Percentiles rank a stretch among this genome's conserved stretches.
These are phyloP conservation scores for Lepidium didymum DNA, from an alignment of 345 rosid genomes.

Conservation along the genomic window DNA sequence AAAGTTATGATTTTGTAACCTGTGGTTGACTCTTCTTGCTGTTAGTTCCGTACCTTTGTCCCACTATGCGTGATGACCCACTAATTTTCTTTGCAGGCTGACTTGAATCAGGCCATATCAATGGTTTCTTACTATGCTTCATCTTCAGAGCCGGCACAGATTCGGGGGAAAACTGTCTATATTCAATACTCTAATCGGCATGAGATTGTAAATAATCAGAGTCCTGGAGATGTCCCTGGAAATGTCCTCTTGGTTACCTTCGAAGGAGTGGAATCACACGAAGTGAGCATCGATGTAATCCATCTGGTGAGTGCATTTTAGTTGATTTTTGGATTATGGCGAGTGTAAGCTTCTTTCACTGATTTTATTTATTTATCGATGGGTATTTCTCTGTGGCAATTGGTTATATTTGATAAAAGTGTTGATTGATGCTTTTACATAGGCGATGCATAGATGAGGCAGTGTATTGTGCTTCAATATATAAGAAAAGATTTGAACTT, in stretches of 20 bases:
- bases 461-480: slow-evolving; percentile 5
- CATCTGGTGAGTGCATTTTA: slow-evolving; percentile 62
- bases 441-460: not conserved
- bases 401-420: not conserved
- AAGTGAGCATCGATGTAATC: slow-evolving; percentile 87
- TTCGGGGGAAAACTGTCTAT: slow-evolving; percentile 91
- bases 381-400: not conserved
- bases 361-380: not conserved
- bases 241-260: slow-evolving; percentile 89
- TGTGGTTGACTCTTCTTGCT: not conserved
- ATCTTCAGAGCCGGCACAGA: slow-evolving; percentile 93
- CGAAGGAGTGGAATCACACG: slow-evolving; percentile 92
- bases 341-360: slow-evolving; percentile 1
- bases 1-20: not conserved
- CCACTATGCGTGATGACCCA: not conserved
- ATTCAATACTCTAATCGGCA: slow-evolving; percentile 93
- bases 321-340: not conserved
- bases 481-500: not conserved
- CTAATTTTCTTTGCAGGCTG: slow-evolving; percentile 41
- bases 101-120: slow-evolving; percentile 84
- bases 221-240: slow-evolving; percentile 95
- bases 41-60: not conserved
- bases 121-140: slow-evolving; percentile 98
- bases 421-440: not conserved
- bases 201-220: slow-evolving; percentile 94